Conservation (phyloP, 2,329 filamentous ascomycete genomes). For the Hypocreales sp. region DNA sequence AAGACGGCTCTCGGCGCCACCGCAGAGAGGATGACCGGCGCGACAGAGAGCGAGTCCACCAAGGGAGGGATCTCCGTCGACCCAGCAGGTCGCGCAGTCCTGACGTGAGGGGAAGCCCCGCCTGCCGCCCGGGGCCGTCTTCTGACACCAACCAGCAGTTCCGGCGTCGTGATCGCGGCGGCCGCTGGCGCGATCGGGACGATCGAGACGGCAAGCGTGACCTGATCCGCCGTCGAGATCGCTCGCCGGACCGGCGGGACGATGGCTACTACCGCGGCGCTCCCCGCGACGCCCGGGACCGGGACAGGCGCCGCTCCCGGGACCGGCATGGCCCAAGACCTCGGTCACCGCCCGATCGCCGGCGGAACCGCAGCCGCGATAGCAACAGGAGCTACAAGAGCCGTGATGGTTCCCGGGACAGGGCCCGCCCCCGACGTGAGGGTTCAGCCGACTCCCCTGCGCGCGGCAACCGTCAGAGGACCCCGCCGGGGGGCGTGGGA, state of each 20-base stretch:
- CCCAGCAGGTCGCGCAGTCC: conserved; percentile 47
- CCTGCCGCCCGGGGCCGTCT: too few species aligned
- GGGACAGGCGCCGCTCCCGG: conserved; percentile 46
- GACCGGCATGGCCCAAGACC: conserved; percentile 44
- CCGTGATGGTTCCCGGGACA: conserved; percentile 61
- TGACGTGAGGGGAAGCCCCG: too few species aligned
- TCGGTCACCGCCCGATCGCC: conserved; percentile 39
- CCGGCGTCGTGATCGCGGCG: conserved; percentile 41
- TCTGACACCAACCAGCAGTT: too few species aligned
- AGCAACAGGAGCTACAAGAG: conserved; percentile 48
- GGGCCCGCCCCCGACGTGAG: conserved; percentile 46
- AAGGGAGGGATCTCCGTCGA: conserved; percentile 34
- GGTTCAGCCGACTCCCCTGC: conserved; percentile 55
- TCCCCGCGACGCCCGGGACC: conserved; percentile 33
- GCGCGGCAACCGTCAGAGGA: conserved; percentile 42
- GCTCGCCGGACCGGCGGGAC: conserved; percentile 51
- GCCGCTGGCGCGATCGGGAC: conserved; percentile 24
- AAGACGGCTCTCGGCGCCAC: conserved; percentile 55
- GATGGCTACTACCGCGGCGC: conserved; percentile 47
- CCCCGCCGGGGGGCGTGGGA: conserved; percentile 30
- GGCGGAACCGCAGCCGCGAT: conserved; percentile 50
- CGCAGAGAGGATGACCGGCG: conserved; percentile 46
- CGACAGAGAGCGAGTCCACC: conserved; percentile 34
- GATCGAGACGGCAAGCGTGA: conserved; percentile 44
- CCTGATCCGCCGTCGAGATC: conserved; percentile 50